A percentile compares a stretch with the other conserved stretches of the same genome.
Conservation (phyloP, 768 basidiomycete genomes). For the Boletus barrowsii region DNA sequence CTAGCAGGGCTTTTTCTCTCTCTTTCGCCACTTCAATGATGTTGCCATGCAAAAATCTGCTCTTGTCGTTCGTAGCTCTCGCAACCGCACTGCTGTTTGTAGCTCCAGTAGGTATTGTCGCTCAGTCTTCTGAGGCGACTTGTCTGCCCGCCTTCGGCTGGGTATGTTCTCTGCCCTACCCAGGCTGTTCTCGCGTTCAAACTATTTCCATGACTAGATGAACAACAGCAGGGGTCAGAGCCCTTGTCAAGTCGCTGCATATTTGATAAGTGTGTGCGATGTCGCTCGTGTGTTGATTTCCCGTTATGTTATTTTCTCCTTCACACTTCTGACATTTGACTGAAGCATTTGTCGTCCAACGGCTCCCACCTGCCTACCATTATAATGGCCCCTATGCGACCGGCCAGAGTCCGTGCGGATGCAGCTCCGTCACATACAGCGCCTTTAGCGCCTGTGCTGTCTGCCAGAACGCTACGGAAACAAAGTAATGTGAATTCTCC, state of each 20-base stretch:
- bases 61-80: no score
- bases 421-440: slow-evolving; percentile 55
- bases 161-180: neutral
- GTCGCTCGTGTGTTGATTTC: slow-evolving; percentile 36
- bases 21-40: no score
- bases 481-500: slow-evolving; percentile 27
- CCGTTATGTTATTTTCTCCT: slow-evolving; percentile 1
- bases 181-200: neutral
- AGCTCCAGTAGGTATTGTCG: no score
- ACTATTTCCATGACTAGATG: slow-evolving; percentile 20
- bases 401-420: slow-evolving; percentile 40
- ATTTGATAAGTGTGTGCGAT: slow-evolving; percentile 41
- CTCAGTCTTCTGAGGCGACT: neutral
- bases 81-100: no score
- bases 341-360: no score
- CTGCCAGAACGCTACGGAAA: slow-evolving; percentile 46
- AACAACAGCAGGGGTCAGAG: slow-evolving; percentile 44
- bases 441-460: slow-evolving; percentile 55
- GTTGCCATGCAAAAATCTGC: no score
- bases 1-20: no score
- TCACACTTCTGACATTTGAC: neutral
- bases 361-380: no score
- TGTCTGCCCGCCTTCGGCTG: neutral
- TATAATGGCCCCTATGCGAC: slow-evolving; percentile 21
- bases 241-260: slow-evolving; percentile 45